Conservation (phyloP, 768 basidiomycete genomes). For the Rickenella mellea region DNA sequence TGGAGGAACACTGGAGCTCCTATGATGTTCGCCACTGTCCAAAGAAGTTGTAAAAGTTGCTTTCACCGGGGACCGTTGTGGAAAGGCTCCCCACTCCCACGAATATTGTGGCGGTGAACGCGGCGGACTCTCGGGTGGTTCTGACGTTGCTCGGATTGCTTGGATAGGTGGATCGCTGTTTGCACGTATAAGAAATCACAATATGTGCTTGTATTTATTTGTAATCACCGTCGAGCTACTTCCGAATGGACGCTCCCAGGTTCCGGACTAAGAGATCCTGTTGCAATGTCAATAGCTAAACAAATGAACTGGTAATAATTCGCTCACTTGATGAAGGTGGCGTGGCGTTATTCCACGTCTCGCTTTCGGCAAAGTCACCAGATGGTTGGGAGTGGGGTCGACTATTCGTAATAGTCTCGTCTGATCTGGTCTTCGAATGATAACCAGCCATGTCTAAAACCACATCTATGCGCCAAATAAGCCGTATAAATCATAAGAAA, state of each 20-base stretch:
- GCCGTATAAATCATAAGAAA: conserved; percentile 5
- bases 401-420: conserved; percentile 13
- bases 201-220: no score
- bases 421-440: conserved; percentile 37
- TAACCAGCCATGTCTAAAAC: conserved; percentile 82
- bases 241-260: no score
- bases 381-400: no score
- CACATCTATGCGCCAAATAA: conserved; percentile 37
- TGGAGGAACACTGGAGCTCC: conserved; percentile 53
- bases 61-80: conserved; percentile 64
- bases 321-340: no score
- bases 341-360: no score
- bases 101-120: conserved; percentile 46
- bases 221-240: no score
- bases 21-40: conserved; percentile 18
- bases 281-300: no score
- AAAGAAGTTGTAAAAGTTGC: conserved; percentile 28
- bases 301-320: no score
- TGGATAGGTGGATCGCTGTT: no score
- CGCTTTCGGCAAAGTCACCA: no score
- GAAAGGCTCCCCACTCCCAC: conserved; percentile 93
- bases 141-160: conserved; percentile 7
- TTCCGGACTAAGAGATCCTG: no score
- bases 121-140: conserved; percentile 8
- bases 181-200: no score